Evolutionary conservation across 306 rosid species (phyloP).

Genomic region (Dryas drummondii): DNA sequence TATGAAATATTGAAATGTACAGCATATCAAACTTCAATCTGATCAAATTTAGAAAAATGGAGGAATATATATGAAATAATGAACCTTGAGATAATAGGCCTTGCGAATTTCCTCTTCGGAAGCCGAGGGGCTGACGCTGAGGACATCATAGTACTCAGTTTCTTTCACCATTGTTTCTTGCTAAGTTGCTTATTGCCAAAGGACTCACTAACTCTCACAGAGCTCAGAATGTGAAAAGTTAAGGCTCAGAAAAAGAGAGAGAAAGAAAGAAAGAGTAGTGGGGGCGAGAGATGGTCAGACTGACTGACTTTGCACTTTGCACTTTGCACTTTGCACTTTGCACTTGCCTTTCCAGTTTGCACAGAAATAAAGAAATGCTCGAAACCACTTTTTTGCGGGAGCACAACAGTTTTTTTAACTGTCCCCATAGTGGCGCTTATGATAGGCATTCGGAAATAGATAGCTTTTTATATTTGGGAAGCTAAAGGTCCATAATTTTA

Average conservation of each 20-base stretch:
- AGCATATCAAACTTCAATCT: background rate
- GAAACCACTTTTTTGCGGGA: constrained; percentile 68
- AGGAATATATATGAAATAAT: background rate
- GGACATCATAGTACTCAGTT: constrained; percentile 38
- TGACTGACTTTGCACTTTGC: no score
- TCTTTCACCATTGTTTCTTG: no score
- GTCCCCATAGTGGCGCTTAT: constrained; percentile 34
- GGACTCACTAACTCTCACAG: no score
- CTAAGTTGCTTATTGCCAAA: no score
- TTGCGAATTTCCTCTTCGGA: constrained; percentile 81
- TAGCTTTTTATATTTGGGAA: background rate
- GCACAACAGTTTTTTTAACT: constrained; percentile 48
- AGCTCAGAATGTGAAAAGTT: no score
- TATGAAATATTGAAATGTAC: no score
- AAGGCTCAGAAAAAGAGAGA: no score
- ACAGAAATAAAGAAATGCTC: constrained; percentile 41
- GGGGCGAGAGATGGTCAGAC: no score
- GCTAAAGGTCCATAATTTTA: background rate
- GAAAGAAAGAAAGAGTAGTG: no score
- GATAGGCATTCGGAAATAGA: background rate
- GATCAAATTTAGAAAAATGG: background rate
- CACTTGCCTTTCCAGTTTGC: constrained; percentile 61
- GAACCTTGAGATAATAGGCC: constrained; percentile 88
- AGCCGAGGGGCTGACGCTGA: constrained; percentile 62
- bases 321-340: background rate